These are phyloP conservation scores for Arachis monticola DNA, from an alignment of 331 rosid species.

Conservation along the genomic window DNA sequence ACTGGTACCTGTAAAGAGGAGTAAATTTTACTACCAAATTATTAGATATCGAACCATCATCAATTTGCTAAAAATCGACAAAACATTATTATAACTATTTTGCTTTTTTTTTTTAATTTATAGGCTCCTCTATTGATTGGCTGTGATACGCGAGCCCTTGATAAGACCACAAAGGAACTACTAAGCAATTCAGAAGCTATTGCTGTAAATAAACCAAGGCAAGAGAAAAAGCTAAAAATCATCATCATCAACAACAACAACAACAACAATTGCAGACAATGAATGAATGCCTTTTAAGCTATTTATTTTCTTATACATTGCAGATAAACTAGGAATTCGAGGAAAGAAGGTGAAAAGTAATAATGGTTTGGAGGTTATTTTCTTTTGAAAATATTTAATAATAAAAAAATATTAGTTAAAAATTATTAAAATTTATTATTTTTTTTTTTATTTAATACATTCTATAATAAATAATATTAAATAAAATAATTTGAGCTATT, in stretches of 20 bases:
- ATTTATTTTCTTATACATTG: conserved; percentile 9
- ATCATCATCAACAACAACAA: background rate
- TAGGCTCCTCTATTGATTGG: conserved; percentile 79
- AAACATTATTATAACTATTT: background rate
- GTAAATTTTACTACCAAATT: too few relatives aligned
- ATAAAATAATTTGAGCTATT: too few relatives aligned
- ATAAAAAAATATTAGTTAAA: too few relatives aligned
- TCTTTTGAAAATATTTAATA: too few relatives aligned
- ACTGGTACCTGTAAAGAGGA: too few relatives aligned
- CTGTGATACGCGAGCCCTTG: conserved; percentile 65
- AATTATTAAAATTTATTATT: too few relatives aligned
- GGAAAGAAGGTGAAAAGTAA: conserved; percentile 61
- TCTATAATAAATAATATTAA: too few relatives aligned
- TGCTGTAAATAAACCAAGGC: conserved; percentile 72
- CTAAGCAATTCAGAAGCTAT: conserved; percentile 67
- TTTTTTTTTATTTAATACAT: too few relatives aligned
- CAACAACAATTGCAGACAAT: too few relatives aligned
- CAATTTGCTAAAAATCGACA: too few relatives aligned
- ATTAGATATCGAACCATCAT: too few relatives aligned
- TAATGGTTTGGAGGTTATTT: conserved; percentile 57
- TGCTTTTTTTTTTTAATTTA: background rate
- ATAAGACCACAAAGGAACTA: conserved; percentile 46
- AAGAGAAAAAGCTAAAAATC: conserved; percentile 21
- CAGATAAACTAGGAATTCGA: conserved; percentile 67
- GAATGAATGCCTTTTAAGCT: background rate